A percentile compares a stretch with the other conserved stretches of the same genome.
Evolutionary conservation across 148 eudicot species (phyloP).

Genomic region (Vaccinium myrtillus): DNA sequence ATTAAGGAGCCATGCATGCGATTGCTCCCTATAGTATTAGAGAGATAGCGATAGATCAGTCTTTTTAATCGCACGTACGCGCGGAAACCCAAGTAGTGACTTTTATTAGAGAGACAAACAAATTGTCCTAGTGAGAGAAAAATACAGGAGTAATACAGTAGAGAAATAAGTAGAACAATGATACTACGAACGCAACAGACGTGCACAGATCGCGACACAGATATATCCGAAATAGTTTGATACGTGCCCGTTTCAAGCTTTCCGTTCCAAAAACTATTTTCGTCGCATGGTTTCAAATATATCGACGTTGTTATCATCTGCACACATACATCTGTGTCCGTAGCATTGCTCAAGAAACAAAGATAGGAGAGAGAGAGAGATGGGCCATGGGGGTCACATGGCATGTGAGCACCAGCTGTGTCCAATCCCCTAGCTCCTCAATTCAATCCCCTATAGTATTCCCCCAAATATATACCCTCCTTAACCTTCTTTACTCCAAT

Average conservation of each 20-base stretch:
- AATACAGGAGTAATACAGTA: too few relatives aligned
- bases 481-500: slow-evolving; percentile 25
- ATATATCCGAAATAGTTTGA: too few relatives aligned
- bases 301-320: too few relatives aligned
- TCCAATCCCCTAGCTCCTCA: slow-evolving; percentile 11
- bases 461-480: slow-evolving; percentile 39
- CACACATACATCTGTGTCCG: too few relatives aligned
- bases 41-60: slow-evolving; percentile 44
- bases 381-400: slow-evolving; percentile 54
- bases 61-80: slow-evolving; percentile 50
- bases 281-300: too few relatives aligned
- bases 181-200: too few relatives aligned
- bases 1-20: slow-evolving; percentile 16
- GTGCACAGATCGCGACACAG: too few relatives aligned
- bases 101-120: slow-evolving; percentile 30
- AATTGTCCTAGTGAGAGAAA: slow-evolving; percentile 18
- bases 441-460: slow-evolving; percentile 1
- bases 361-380: neutral
- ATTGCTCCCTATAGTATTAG: slow-evolving; percentile 21
- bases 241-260: too few relatives aligned
- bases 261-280: too few relatives aligned
- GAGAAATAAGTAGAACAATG: too few relatives aligned
- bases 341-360: too few relatives aligned
- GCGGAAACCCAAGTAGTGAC: slow-evolving; percentile 21
- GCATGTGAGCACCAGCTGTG: slow-evolving; percentile 80